Evolutionary conservation across 768 basidiomycete species (phyloP).

Genomic region (Mycena metata): DNA sequence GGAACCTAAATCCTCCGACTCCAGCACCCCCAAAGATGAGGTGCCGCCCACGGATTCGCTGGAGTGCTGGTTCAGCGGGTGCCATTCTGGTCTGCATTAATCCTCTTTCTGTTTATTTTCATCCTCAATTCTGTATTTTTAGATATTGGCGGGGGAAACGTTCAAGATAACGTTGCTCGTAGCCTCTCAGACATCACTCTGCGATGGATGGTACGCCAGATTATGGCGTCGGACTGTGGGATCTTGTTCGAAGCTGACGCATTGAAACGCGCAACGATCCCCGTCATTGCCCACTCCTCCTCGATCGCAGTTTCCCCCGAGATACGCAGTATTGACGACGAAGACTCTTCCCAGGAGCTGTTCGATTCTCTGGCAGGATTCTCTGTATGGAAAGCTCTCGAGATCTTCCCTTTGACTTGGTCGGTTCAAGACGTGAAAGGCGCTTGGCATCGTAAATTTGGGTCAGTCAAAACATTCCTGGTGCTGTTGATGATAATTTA

Average conservation of each 20-base stretch:
- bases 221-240: conserved; percentile 68
- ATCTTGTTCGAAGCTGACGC: conserved; percentile 68
- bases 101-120: not conserved
- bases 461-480: conserved; percentile 57
- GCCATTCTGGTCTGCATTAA: conserved; percentile 67
- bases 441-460: conserved; percentile 65
- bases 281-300: conserved; percentile 9
- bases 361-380: conserved; percentile 63
- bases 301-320: not conserved
- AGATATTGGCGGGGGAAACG: conserved; percentile 82
- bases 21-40: conserved; percentile 23
- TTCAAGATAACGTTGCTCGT: conserved; percentile 56
- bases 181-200: conserved; percentile 73
- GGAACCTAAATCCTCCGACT: conserved; percentile 23
- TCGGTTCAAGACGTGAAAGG: conserved; percentile 70
- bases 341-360: conserved; percentile 63
- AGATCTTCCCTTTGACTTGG: conserved; percentile 69
- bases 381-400: conserved; percentile 78
- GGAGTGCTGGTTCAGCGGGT: conserved; percentile 87
- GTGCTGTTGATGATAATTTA: not conserved
- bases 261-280: conserved; percentile 60
- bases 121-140: conserved; percentile 2
- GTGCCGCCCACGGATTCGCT: conserved; percentile 63
- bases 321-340: conserved; percentile 39
- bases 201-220: conserved; percentile 85